A percentile compares a stretch with the other conserved stretches of the same genome.
phyloP scores from a whole-genome alignment of 805 yeast genomes.

The Metschnikowia anglica region DNA sequence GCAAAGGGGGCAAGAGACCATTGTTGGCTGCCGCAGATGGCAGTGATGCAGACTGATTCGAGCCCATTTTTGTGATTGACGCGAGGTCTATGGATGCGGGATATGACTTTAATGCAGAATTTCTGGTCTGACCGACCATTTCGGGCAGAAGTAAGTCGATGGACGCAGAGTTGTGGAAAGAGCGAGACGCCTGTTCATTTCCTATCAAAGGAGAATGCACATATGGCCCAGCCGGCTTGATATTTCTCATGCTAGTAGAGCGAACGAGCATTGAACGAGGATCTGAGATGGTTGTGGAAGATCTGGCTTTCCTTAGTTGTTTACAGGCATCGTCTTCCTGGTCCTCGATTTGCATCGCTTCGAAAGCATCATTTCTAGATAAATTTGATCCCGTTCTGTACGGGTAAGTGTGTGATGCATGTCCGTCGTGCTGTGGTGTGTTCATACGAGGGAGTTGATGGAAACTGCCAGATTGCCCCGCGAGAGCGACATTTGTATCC shows the following conservation, averaged over 20 bases:
- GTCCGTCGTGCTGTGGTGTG: neutral
- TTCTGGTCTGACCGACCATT: conserved; percentile 14
- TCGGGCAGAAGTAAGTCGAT: conserved; percentile 22
- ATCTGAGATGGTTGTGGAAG: conserved; percentile 20
- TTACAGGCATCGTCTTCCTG: conserved; percentile 46
- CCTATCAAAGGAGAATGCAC: conserved; percentile 4
- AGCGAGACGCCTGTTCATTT: neutral
- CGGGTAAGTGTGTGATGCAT: conserved; percentile 1
- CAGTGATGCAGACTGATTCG: conserved; percentile 10
- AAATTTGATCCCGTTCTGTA: neutral
- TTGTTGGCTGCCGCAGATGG: conserved; percentile 1
- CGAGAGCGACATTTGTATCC: conserved; percentile 1
- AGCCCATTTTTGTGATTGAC: conserved; percentile 44
- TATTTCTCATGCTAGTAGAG: conserved; percentile 15
- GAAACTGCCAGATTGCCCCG: neutral
- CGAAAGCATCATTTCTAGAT: conserved; percentile 12
- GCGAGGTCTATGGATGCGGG: conserved; percentile 55
- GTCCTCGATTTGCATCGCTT: conserved; percentile 36
- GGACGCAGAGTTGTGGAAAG: conserved; percentile 9
- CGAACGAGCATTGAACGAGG: conserved; percentile 10
- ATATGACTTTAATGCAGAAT: conserved; percentile 36
- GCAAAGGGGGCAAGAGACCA: conserved; percentile 12
- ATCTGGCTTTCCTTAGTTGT: conserved; percentile 39
- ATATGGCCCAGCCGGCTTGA: conserved; percentile 1
- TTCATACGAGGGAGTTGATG: conserved; percentile 2